Evolutionary conservation across 179 eudicot species (phyloP).

Genomic region (Silene noctiflora): DNA sequence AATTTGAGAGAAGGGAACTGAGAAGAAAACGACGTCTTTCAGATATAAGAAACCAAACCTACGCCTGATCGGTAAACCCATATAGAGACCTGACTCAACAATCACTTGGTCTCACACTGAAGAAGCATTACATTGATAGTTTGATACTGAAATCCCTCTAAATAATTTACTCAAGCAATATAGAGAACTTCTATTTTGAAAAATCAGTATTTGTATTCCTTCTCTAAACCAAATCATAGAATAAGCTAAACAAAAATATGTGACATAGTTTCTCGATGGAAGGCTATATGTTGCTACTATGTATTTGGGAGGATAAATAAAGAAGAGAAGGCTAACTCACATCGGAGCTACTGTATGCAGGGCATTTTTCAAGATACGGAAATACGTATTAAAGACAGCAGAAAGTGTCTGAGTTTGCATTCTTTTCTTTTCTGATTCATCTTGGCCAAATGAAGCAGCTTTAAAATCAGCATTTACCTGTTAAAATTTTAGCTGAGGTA

Average conservation of each 20-base stretch:
- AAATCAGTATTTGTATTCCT: background rate
- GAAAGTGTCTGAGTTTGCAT: constrained; percentile 73
- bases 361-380: constrained; percentile 77
- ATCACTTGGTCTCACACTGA: too few species aligned
- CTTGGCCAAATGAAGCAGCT: constrained; percentile 72
- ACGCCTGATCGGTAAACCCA: background rate
- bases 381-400: constrained; percentile 73
- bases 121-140: too few species aligned
- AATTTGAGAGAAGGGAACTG: too few species aligned
- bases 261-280: background rate
- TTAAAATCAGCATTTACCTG: constrained; percentile 89
- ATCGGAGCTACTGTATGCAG: constrained; percentile 30
- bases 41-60: background rate
- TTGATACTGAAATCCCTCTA: too few species aligned
- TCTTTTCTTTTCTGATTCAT: constrained; percentile 59
- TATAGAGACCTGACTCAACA: too few species aligned
- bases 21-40: too few species aligned
- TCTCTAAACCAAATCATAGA: background rate
- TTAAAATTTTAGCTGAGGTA: constrained; percentile 12
- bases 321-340: constrained; percentile 14
- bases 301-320: background rate
- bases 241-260: background rate
- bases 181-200: too few species aligned
- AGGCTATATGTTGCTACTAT: background rate
- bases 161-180: too few species aligned